Conservation (phyloP, 2,329 filamentous ascomycete species). For the Epichloe baconii region DNA sequence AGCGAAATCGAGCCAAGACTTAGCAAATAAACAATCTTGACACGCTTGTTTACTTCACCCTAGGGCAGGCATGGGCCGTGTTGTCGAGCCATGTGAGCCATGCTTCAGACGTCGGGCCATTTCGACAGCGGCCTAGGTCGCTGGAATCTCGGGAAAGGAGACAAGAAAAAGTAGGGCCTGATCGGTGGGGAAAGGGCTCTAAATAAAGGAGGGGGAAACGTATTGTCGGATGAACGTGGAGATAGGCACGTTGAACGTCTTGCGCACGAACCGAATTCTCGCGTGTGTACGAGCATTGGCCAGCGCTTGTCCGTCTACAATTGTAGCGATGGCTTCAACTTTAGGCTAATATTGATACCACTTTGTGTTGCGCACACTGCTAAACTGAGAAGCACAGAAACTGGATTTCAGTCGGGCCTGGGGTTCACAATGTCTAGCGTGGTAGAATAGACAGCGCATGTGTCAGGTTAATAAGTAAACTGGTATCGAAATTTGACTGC, state of each 20-base stretch:
- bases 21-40: conserved; percentile 1
- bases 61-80: not conserved
- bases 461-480: too few relatives aligned
- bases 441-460: too few relatives aligned
- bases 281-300: not conserved
- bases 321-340: not conserved
- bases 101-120: not conserved
- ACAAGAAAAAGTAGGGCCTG: not conserved
- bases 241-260: not conserved
- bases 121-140: not conserved
- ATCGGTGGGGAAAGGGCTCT: conserved; percentile 4
- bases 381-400: not conserved
- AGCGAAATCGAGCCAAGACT: conserved; percentile 6
- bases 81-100: not conserved
- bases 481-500: not conserved
- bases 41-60: not conserved
- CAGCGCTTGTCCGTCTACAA: not conserved
- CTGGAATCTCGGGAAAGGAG: too few relatives aligned
- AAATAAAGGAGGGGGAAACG: not conserved
- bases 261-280: not conserved
- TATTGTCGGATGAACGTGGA: not conserved
- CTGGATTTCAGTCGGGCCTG: not conserved
- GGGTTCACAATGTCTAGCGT: too few relatives aligned
- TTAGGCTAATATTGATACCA: not conserved
- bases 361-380: not conserved